These are phyloP conservation scores for Postia placenta DNA, from an alignment of 768 basidiomycete genomes.

Conservation along the genomic window DNA sequence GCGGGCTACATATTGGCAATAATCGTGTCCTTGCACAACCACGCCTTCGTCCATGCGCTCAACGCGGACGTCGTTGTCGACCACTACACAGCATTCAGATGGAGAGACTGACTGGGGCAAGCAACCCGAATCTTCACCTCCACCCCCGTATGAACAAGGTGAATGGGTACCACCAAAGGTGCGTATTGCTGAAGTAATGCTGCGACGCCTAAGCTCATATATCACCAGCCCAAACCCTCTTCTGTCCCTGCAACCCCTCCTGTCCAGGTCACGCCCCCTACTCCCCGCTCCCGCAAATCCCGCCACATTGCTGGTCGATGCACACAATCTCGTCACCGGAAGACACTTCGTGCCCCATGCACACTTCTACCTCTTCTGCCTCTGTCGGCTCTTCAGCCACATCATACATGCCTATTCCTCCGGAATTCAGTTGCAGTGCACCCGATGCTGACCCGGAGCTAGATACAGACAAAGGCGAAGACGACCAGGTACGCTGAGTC, in stretches of 20 bases:
- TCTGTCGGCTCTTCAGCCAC: slow-evolving; percentile 10
- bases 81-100: too few species aligned
- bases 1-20: too few species aligned
- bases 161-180: slow-evolving; percentile 43
- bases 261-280: slow-evolving; percentile 30
- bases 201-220: too few species aligned
- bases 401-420: slow-evolving; percentile 21
- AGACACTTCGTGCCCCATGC: slow-evolving; percentile 22
- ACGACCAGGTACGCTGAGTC: slow-evolving; percentile 40
- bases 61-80: too few species aligned
- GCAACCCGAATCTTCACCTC: slow-evolving; percentile 36
- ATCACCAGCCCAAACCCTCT: neutral
- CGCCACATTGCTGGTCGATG: slow-evolving; percentile 32
- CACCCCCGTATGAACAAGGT: slow-evolving; percentile 62
- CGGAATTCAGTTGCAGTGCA: slow-evolving; percentile 38
- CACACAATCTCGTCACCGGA: slow-evolving; percentile 32
- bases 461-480: slow-evolving; percentile 33
- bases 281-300: slow-evolving; percentile 30
- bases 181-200: too few species aligned
- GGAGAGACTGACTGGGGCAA: slow-evolving; percentile 77
- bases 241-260: neutral
- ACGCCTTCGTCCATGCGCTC: too few species aligned
- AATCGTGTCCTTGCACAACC: too few species aligned
- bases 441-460: slow-evolving; percentile 8
- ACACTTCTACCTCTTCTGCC: slow-evolving; percentile 20